Evolutionary conservation across 2,329 filamentous ascomycete species (phyloP), one percentile per base, ranked within the genome.

Genomic region (Aspergillus nomiae): DNA sequence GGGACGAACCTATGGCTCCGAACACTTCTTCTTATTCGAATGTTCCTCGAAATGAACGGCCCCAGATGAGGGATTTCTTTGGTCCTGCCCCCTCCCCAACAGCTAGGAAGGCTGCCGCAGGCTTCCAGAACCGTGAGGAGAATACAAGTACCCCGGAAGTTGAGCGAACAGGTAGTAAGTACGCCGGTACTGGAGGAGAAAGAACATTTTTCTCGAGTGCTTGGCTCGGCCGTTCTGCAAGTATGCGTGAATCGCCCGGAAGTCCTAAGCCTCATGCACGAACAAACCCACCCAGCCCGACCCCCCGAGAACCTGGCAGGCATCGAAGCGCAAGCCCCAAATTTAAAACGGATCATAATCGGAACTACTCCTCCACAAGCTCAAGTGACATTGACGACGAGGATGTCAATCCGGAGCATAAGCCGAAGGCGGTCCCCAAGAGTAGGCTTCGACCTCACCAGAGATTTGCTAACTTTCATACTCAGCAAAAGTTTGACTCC

Each of bases 1-100:
- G 82, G 41, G 86, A 89, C 69, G 86, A 89, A 68, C 81, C 84
- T 41, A 85, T 85, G 72, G 86, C 86, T 26, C 72, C 76, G 21
- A 81, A 82, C 62, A 83, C 82, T 14, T 83, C 83, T 3, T 81
- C 84, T n/a, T 84, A 84, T 68, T 75, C 74, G 24, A 80, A 72
- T 59, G 70, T 73, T 6, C 70, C 69, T 28, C 72, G 76, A 43
- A 68, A 69, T 48, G 78, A 80, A 60, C 78, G 73, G 65, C 67
- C 67, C 28, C 65, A 70, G 19, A 67, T 67, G 24, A 69, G 77
- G 41, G 67, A 68, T 59, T 68, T 78, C 65, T 80, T 77, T 61
- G 74, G 76, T 14, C 70, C 79, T 50, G 75, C 73, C 4, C 76
- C 78, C 9, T 74, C 79, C 3, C 79, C 80, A 24, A 80, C 79